These are phyloP conservation scores for Amanita fuliginea DNA, from an alignment of 768 basidiomycete species.

Conservation along the genomic window DNA sequence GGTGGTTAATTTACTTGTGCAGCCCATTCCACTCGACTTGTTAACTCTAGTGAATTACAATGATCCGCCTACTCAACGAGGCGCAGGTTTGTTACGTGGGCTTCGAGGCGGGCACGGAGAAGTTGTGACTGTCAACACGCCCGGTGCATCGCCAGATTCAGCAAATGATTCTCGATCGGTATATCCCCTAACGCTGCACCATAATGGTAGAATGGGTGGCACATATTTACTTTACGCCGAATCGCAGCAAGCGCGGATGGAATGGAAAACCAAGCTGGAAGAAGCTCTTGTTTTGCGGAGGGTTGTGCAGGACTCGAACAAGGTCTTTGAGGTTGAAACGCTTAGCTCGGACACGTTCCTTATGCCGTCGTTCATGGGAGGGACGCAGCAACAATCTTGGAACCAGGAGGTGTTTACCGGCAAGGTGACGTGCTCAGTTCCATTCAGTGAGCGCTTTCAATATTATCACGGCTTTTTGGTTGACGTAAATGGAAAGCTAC, in stretches of 20 bases:
- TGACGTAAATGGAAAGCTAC: constrained; percentile 57
- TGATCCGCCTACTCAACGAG: constrained; percentile 63
- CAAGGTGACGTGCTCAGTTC: constrained; percentile 90
- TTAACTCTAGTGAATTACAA: constrained; percentile 74
- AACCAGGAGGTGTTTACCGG: constrained; percentile 64
- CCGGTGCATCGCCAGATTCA: constrained; percentile 15
- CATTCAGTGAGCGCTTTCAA: constrained; percentile 55
- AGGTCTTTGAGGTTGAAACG: constrained; percentile 90
- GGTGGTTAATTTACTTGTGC: constrained; percentile 16
- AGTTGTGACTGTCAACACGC: constrained; percentile 4
- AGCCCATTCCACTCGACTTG: constrained; percentile 92
- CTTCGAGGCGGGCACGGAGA: constrained; percentile 25
- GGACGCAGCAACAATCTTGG: constrained; percentile 44
- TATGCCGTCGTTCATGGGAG: constrained; percentile 46
- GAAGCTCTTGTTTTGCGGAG: constrained; percentile 80
- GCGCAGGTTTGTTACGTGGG: constrained; percentile 51
- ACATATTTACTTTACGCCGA: constrained; percentile 81
- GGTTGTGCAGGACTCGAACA: constrained; percentile 85
- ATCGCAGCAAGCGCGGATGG: constrained; percentile 49
- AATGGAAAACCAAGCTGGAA: constrained; percentile 89
- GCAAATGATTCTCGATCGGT: constrained; percentile 55
- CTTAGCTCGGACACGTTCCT: constrained; percentile 83
- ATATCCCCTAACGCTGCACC: constrained; percentile 81
- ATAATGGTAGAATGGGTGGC: constrained; percentile 81
- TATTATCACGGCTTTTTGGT: constrained; percentile 11